Evolutionary conservation across 257 asterid genomes (phyloP).

Genomic region (Solanum raphanifolium): DNA sequence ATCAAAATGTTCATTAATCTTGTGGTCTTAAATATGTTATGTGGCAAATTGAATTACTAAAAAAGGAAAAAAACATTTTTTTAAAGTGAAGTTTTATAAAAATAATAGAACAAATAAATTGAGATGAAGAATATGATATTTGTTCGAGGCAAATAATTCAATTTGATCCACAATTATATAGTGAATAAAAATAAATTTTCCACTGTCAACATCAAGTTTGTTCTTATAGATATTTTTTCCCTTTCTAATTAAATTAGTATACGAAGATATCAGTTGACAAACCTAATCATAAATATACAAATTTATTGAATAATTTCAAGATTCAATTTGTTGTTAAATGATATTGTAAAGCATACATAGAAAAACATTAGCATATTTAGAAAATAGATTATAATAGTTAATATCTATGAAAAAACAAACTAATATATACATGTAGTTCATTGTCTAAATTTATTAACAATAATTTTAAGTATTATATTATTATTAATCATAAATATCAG

Average conservation of each 20-base stretch:
- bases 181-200: not conserved
- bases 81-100: too few species aligned
- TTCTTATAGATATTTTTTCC: not conserved
- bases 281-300: not conserved
- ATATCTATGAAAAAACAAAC: not conserved
- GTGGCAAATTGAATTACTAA: too few species aligned
- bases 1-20: too few species aligned
- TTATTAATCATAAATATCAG: too few species aligned
- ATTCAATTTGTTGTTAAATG: not conserved
- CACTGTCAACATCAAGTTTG: not conserved
- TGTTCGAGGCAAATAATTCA: not conserved
- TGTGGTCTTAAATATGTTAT: too few species aligned
- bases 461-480: not conserved
- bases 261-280: not conserved
- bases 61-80: too few species aligned
- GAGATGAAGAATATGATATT: not conserved
- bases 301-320: not conserved
- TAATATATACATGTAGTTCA: not conserved
- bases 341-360: not conserved
- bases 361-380: not conserved
- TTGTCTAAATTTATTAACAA: not conserved
- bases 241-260: not conserved
- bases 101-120: too few species aligned
- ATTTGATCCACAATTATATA: not conserved
- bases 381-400: too few species aligned